Conservation (phyloP, 2,329 filamentous ascomycete genomes). For the Colletotrichum costaricense region DNA sequence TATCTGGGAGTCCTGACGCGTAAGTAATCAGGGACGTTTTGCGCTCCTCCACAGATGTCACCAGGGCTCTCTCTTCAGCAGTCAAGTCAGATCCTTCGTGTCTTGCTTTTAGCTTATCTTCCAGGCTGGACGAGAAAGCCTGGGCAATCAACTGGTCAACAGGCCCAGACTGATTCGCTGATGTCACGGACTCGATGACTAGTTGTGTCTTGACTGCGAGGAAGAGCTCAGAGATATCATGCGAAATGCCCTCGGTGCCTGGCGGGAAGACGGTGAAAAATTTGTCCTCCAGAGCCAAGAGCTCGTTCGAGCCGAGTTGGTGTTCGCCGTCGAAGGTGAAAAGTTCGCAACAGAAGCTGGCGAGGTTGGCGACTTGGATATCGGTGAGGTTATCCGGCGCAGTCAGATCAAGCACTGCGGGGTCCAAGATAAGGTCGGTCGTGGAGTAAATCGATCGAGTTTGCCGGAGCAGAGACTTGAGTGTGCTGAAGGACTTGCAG, state of each 20-base stretch:
- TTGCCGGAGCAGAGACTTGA: constrained; percentile 47
- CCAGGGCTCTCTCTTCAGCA: constrained; percentile 48
- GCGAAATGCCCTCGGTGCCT: constrained; percentile 51
- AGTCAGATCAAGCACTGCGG: constrained; percentile 44
- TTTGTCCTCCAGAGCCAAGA: constrained; percentile 57
- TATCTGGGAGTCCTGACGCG: constrained; percentile 26
- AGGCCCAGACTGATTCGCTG: constrained; percentile 59
- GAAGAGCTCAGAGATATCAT: constrained; percentile 55
- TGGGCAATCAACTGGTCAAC: constrained; percentile 65
- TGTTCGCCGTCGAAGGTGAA: constrained; percentile 55
- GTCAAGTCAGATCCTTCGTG: constrained; percentile 46
- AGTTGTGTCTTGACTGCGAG: constrained; percentile 60
- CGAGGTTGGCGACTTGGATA: constrained; percentile 61
- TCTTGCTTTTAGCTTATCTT: constrained; percentile 55
- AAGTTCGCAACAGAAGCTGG: constrained; percentile 53
- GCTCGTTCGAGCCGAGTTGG: constrained; percentile 44
- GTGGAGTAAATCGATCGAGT: constrained; percentile 48
- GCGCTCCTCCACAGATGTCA: constrained; percentile 46
- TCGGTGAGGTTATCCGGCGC: constrained; percentile 48
- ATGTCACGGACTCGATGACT: constrained; percentile 63
- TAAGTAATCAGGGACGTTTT: constrained; percentile 45
- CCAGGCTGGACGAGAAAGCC: constrained; percentile 66
- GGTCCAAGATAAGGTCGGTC: constrained; percentile 45
- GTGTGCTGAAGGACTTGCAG: constrained; percentile 44
- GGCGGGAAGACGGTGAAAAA: constrained; percentile 56